Evolutionary conservation across 306 rosid genomes (phyloP).

Genomic region (Morella rubra): DNA sequence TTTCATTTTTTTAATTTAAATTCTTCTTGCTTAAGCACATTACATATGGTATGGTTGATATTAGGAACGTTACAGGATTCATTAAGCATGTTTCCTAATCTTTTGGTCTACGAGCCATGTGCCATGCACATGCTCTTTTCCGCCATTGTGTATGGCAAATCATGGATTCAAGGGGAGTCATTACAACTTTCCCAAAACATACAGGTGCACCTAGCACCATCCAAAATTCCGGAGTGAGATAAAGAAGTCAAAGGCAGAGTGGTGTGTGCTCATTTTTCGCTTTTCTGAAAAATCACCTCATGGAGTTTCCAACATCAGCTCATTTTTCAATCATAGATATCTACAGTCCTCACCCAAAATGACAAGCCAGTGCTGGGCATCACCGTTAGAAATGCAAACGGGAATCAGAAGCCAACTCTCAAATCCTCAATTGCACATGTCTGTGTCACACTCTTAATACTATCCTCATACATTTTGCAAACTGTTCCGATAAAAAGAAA

Average conservation of each 20-base stretch:
- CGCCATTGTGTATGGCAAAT: no score
- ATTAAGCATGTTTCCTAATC: neutral
- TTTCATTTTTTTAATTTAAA: no score
- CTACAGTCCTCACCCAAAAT: neutral
- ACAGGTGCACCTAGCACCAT: neutral
- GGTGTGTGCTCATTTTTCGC: neutral
- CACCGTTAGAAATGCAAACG: neutral
- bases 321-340: neutral
- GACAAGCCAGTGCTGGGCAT: neutral
- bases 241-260: neutral
- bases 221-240: neutral
- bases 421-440: neutral
- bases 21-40: no score
- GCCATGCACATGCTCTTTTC: no score
- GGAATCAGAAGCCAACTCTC: neutral
- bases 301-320: neutral
- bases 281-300: neutral
- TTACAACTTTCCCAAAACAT: no score
- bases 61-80: neutral
- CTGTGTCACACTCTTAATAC: conserved; percentile 14
- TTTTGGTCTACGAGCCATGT: neutral
- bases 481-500: conserved; percentile 5
- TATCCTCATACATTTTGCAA: conserved; percentile 16
- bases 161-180: no score
- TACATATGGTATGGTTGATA: no score